These are phyloP conservation scores for Trichoderma asperelloides DNA, from an alignment of 495 filamentous ascomycete genomes.

Conservation along the genomic window DNA sequence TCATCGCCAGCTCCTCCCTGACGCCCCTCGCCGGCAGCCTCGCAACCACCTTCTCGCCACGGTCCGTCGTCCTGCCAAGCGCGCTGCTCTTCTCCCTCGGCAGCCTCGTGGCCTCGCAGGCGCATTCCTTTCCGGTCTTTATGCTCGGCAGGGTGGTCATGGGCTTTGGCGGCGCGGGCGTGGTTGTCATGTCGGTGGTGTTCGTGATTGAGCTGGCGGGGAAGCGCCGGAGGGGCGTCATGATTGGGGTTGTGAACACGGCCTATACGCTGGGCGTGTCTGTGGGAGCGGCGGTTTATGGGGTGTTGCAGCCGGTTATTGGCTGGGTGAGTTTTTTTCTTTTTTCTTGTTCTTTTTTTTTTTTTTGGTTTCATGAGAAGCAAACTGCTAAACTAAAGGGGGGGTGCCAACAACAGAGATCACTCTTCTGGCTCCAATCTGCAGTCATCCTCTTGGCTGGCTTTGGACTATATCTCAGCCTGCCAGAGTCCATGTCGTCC, in stretches of 20 bases:
- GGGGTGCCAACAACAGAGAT: no score
- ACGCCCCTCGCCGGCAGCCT: slow-evolving; percentile 59
- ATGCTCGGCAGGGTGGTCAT: slow-evolving; percentile 55
- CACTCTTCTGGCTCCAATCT: slow-evolving; percentile 59
- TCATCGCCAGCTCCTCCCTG: slow-evolving; percentile 60
- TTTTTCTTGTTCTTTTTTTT: neutral
- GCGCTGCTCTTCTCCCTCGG: slow-evolving; percentile 51
- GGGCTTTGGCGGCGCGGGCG: slow-evolving; percentile 56
- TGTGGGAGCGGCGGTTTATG: slow-evolving; percentile 60
- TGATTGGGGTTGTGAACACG: slow-evolving; percentile 51
- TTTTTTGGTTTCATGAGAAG: neutral
- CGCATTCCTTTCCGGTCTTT: slow-evolving; percentile 48
- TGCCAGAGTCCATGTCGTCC: slow-evolving; percentile 33
- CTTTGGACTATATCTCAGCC: slow-evolving; percentile 47
- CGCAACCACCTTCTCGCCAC: slow-evolving; percentile 57
- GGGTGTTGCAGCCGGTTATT: slow-evolving; percentile 47
- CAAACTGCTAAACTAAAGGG: neutral
- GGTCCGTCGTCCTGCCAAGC: slow-evolving; percentile 48
- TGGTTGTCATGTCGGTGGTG: slow-evolving; percentile 59
- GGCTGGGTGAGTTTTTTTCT: slow-evolving; percentile 53
- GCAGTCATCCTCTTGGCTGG: slow-evolving; percentile 49
- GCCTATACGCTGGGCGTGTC: slow-evolving; percentile 61
- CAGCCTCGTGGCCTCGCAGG: slow-evolving; percentile 50
- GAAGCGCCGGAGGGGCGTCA: slow-evolving; percentile 55
- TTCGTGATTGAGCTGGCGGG: slow-evolving; percentile 58